Base-by-base conservation (phyloP, 2,329 filamentous ascomycete genomes). In the Cercospora sp. region DNA sequence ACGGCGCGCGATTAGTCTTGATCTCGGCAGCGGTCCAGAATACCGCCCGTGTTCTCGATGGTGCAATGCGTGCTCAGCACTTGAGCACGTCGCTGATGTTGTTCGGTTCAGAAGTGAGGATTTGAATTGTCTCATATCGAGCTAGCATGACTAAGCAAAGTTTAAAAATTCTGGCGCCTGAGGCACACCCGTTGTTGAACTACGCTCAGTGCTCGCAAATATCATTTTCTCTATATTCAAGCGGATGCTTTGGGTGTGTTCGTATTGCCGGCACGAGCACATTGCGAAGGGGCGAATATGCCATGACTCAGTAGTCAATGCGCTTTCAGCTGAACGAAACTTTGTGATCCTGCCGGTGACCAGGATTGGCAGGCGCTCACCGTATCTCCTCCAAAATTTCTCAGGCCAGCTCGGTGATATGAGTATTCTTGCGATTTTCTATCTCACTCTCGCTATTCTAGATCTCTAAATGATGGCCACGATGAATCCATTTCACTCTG, bases 401-500 rank as follows among this genome's bases (percentile, higher is more conserved):
- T n/a, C 5, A 59, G 16, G 30, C 7, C n/a, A 30, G 20, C 28
- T 12, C 28, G 23, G 55, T 10, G 18, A 36, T 36, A 31, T 20
- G 30, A 28, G 18, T 59, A 20, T 33, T 5, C 7, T 18, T n/a
- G 20, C 16, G 6, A 20, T 36, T 18, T n/a, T 16, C 26, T 16
- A n/a, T 20, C 6, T 18, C 55, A n/a, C 7, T 20, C 10, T n/a
- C 30, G 4, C 12, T 36, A 7, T 7, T 23, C 30, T 20, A 23
- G 31, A 10, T 13, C 5, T 28, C 40, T 45, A 8, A 23, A 9
- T 9, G 13, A 57, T 73, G 69, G 23, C 60, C 8, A 62, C n/a
- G 10, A 28, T 36, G 13, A 18, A 79, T 57, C 73, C 76, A 3
- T 82, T 81, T 70, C 72, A 70, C 64, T 81, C 80, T 1, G 65